Evolutionary conservation across 108 stramenopile species (phyloP), one percentile per base, ranked within the genome.

Genomic region (Cyclotella sp.): DNA sequence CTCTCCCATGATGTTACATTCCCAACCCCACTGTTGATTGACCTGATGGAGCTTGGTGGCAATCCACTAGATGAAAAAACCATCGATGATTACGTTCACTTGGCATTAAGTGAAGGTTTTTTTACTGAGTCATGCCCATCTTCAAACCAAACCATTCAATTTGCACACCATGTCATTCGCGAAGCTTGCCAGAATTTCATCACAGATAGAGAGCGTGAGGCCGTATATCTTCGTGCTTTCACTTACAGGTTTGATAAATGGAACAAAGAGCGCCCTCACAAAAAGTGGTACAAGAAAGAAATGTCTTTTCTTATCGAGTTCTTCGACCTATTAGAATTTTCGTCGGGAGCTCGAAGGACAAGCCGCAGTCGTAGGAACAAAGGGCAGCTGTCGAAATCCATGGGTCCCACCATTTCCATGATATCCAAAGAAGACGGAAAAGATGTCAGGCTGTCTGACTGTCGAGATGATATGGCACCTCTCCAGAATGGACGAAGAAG

Each of bases 361-460:
- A 12, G 60, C 30, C 12, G 30, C 34, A 61, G 30, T 13, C 30
- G 34, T 5, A 61, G 60, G 34, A 61, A 30, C 60, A 30, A n/a
- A 34, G 60, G 30, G 3, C 29, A 61, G 14, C 14, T 61, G 29
- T 61, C 60, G 2, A 61, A 61, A 39, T 39, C 30, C 13, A 39
- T 61, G 60, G 60, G 60, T 12, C 60, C 60, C 13, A 34, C 60
- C 3, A 34, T 61, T 12, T 61, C 60, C 12, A 2, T 30, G 14
- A 13, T 61, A 12, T 61, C 60, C n/a, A 61, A 61, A 13, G 60
- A 61, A 16, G 60, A 61, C 12, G 60, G 60, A 13, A 61, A n/a
- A 61, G 60, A 61, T 39, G 60, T 61, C 30, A 30, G 60, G 60
- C n/a, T 61, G 60, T 61, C 60, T 61, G 60, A 61, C 34, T 61